These are phyloP conservation scores for Penicillium sclerotiorum DNA, from an alignment of 2,329 filamentous ascomycete genomes.

Conservation along the genomic window DNA sequence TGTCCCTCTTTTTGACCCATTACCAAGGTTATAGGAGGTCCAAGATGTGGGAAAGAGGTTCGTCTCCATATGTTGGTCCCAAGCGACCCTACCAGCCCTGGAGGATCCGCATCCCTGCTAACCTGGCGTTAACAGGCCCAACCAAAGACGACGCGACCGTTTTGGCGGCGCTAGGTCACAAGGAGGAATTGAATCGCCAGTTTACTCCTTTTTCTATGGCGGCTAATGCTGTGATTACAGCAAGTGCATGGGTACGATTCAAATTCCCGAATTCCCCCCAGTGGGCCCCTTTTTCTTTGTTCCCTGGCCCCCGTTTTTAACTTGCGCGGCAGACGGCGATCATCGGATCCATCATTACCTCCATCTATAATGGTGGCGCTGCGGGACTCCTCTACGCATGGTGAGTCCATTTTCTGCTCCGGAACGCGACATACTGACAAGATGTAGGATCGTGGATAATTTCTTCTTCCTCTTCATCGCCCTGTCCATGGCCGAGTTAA, in stretches of 20 bases:
- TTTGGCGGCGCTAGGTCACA: slow-evolving; percentile 6
- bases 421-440: background rate
- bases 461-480: slow-evolving; percentile 12
- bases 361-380: slow-evolving; percentile 12
- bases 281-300: background rate
- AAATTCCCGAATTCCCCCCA: background rate
- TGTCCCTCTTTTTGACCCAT: no score
- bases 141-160: slow-evolving; percentile 9
- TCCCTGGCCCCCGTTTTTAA: background rate
- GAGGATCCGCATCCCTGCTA: background rate
- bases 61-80: background rate
- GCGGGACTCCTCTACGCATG: slow-evolving; percentile 9
- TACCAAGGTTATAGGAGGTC: no score
- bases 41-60: no score
- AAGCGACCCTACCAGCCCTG: background rate
- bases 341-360: slow-evolving; percentile 10
- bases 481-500: slow-evolving; percentile 11
- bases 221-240: slow-evolving; percentile 10
- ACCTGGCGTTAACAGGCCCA: background rate
- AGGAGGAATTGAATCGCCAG: slow-evolving; percentile 10
- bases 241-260: slow-evolving; percentile 7
- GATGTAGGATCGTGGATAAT: slow-evolving; percentile 10
- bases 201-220: slow-evolving; percentile 13
- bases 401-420: background rate
- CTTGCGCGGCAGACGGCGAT: slow-evolving; percentile 10